Evolutionary conservation across 768 basidiomycete species (phyloP), one percentile per base, ranked within the genome.

Genomic region (Goffeauzyma gilvescens): DNA sequence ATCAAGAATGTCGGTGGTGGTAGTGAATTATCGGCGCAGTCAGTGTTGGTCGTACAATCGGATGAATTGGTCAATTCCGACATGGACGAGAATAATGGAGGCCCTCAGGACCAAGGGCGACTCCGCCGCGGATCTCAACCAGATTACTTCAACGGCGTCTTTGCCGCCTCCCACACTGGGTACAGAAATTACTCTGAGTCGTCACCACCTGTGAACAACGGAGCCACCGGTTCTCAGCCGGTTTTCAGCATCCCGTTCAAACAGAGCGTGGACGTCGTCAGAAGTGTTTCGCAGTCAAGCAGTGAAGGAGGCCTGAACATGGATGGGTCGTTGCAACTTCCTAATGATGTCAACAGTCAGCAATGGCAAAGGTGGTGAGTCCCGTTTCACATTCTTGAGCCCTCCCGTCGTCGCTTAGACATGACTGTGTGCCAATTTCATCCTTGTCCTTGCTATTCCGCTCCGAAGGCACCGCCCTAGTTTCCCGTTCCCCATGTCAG

Each of bases 401-500:
- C 13, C n/a, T 4, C 37, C 37, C 9, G 24, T 42, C 24, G 45
- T 43, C 27, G 46, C 50, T 24, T 51, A 50, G 51, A 52, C 48
- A 34, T 49, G 56, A 42, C 57, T 54, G 59, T 59, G 34, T 45
- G 58, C 50, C 18, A 14, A 8, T 32, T 28, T 2, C n/a, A 17
- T 23, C 20, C 22, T 23, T 5, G 14, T 13, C 38, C 38, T 15
- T 25, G 13, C 2, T 21, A 14, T 6, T n/a, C 6, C 20, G 36
- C 33, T 6, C 14, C 6, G 12, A 33, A 60, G 59, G 59, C 60
- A 62, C 41, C 49, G 60, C 25, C 58, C 60, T 1, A 58, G 56
- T 5, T 62, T 62, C 57, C 60, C 60, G 13, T 62, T 62, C 52
- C 60, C 60, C 24, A 13, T 4, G n/a, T n/a, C n/a, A n/a, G n/a